phyloP scores from a whole-genome alignment of 768 basidiomycete genomes.

The Coprinellus aureogranulatus region DNA sequence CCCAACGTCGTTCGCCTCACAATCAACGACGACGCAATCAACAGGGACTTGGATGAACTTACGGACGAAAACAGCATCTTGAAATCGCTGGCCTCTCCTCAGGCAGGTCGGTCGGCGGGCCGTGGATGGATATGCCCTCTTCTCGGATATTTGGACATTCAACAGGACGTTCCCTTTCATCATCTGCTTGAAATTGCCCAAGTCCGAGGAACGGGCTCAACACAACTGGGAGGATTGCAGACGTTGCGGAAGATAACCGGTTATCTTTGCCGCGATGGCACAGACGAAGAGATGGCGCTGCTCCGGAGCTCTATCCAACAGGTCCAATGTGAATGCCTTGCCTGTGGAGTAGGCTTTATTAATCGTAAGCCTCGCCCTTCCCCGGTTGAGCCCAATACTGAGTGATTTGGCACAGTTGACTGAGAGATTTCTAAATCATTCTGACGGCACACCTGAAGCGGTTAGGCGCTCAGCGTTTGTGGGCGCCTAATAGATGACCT shows the following conservation, averaged over 20 bases:
- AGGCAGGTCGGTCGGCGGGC: constrained; percentile 10
- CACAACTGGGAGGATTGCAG: constrained; percentile 19
- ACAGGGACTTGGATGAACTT: neutral
- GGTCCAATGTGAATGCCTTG: constrained; percentile 15
- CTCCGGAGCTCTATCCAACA: constrained; percentile 15
- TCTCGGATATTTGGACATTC: constrained; percentile 21
- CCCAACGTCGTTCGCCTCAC: constrained; percentile 26
- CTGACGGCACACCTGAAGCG: no score
- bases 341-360: neutral
- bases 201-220: constrained; percentile 14
- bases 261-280: constrained; percentile 19
- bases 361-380: no score
- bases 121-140: constrained; percentile 28
- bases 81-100: constrained; percentile 20
- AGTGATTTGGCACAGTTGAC: no score
- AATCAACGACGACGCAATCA: constrained; percentile 18
- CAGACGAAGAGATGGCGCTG: constrained; percentile 15
- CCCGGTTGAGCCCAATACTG: no score
- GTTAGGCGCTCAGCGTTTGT: no score
- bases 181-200: neutral
- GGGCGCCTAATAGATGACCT: no score
- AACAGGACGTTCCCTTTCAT: neutral
- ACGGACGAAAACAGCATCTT: constrained; percentile 16
- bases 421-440: no score
- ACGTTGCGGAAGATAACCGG: constrained; percentile 14